phyloP scores from a whole-genome alignment of 2,329 filamentous ascomycete species.

The Ceratocystis smalleyi region DNA sequence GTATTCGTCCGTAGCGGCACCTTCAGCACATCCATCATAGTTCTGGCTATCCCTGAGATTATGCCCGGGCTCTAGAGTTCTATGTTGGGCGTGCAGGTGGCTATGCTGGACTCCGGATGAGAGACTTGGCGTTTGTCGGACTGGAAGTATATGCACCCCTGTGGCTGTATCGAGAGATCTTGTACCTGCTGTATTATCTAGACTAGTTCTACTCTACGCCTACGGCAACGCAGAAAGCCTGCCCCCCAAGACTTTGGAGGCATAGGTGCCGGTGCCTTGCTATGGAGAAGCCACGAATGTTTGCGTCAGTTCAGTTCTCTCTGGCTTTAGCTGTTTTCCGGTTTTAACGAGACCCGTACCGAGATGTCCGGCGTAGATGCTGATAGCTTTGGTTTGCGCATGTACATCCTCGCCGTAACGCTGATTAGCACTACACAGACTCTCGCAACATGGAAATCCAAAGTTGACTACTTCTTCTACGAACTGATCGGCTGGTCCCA shows the following conservation, averaged over 20 bases:
- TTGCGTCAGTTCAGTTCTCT: no score
- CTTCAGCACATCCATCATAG: slow-evolving; percentile 39
- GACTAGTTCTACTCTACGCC: slow-evolving; percentile 28
- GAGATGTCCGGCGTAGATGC: no score
- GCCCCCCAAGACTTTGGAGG: background rate
- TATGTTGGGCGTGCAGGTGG: slow-evolving; percentile 27
- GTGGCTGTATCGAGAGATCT: slow-evolving; percentile 34
- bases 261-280: background rate
- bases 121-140: slow-evolving; percentile 32
- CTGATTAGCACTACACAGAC: no score
- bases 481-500: no score
- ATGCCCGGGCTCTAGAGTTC: slow-evolving; percentile 42
- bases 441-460: no score
- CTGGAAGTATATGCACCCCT: slow-evolving; percentile 32
- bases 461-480: no score
- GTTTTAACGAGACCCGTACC: no score
- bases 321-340: no score
- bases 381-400: no score
- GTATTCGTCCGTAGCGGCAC: slow-evolving; percentile 26
- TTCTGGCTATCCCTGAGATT: slow-evolving; percentile 31
- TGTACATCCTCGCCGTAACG: no score
- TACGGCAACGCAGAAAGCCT: slow-evolving; percentile 21
- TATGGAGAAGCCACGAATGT: no score
- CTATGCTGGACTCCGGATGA: slow-evolving; percentile 33
- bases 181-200: slow-evolving; percentile 38